Base-by-base conservation (phyloP, 352 stramenopile genomes). In the Phytophthora sp. region DNA sequence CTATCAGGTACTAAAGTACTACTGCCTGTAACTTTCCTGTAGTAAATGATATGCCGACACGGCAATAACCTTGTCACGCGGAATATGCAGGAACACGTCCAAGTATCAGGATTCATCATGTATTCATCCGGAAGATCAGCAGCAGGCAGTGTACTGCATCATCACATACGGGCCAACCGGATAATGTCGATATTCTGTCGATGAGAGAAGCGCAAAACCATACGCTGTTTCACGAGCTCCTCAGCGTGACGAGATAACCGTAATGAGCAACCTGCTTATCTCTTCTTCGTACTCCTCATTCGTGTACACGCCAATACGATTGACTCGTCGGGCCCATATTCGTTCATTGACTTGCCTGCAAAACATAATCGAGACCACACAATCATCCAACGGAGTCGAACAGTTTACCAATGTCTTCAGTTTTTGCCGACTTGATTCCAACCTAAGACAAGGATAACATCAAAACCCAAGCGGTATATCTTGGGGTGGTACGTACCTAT, bases 381-480 rank as follows among this genome's bases (percentile, higher is more conserved):
- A 65, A 15, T 58, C 57, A 42, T 58, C 57, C 12, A 65, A 21
- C 5, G 36, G 11, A 7, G 57, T 65, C 4, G 18, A 58, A n/a
- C n/a, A n/a, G n/a, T n/a, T n/a, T n/a, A n/a, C n/a, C n/a, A n/a
- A 27, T 1, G 24, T 53, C n/a, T 63, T 63, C 21, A 50, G 16
- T 6, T 53, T 62, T n/a, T 52, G 54, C 27, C 53, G 52, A 13
- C 31, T 63, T 41, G 56, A 63, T n/a, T 56, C 45, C n/a, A 57
- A 11, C 18, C 54, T 51, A 51, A 47, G 7, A 24, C 1, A 44
- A 24, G 12, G 7, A 44, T 7, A 13, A 44, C 21, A 12, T n/a
- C n/a, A n/a, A n/a, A n/a, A n/a, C n/a, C n/a, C n/a, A n/a, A n/a
- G n/a, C n/a, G n/a, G n/a, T n/a, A n/a, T n/a, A n/a, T n/a, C n/a